These are phyloP conservation scores for Pythium brassicae DNA, from an alignment of 352 stramenopile species.

Conservation along the genomic window DNA sequence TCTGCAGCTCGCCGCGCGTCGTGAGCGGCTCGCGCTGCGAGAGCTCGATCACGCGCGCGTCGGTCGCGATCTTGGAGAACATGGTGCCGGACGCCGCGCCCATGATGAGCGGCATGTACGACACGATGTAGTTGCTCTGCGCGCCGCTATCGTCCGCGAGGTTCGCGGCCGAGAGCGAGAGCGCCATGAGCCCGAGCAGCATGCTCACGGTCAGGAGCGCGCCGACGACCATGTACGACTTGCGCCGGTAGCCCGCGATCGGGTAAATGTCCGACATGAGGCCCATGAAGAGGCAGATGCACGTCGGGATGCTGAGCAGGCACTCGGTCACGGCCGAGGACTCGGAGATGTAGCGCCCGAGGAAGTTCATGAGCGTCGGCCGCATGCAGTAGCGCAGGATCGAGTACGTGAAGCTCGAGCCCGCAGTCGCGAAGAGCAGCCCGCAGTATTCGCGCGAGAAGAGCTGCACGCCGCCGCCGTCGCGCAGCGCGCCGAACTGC, in stretches of 20 bases:
- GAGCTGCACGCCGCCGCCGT: constrained; percentile 52
- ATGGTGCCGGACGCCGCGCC: constrained; percentile 76
- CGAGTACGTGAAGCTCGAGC: constrained; percentile 56
- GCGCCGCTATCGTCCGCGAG: constrained; percentile 14
- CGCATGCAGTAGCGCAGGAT: constrained; percentile 65
- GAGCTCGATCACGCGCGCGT: constrained; percentile 78
- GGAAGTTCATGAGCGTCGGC: constrained; percentile 62
- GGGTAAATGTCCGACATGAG: constrained; percentile 85
- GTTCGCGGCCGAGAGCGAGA: constrained; percentile 34
- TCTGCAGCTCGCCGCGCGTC: constrained; percentile 65
- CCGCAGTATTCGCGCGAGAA: constrained; percentile 59
- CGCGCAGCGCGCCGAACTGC: constrained; percentile 63
- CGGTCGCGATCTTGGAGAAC: constrained; percentile 79
- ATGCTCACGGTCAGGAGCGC: constrained; percentile 48
- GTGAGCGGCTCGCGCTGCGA: constrained; percentile 73
- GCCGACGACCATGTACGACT: constrained; percentile 89
- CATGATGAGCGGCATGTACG: constrained; percentile 66
- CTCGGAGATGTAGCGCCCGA: constrained; percentile 46
- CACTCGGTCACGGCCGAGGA: constrained; percentile 56
- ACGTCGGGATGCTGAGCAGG: constrained; percentile 85
- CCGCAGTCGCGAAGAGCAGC: constrained; percentile 45
- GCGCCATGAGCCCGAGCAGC: constrained; percentile 41
- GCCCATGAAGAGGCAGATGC: constrained; percentile 82
- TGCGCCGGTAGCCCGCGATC: constrained; percentile 82
- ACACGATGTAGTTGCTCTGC: constrained; percentile 13